Conservation (phyloP, 192 early-diverging fungal species). For the Coemansia sp. region DNA sequence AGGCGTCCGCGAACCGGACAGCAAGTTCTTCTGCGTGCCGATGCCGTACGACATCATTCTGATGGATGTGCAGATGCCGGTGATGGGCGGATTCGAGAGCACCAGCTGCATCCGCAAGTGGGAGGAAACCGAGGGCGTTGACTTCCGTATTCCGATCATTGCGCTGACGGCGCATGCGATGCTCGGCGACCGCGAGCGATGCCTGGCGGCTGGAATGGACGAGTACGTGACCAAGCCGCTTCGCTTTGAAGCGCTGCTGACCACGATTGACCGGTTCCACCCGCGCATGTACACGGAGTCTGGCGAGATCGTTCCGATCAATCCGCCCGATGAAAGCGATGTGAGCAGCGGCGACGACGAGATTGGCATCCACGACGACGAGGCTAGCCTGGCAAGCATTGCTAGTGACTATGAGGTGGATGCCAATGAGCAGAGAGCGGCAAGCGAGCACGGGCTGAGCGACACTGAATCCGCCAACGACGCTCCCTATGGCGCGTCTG, state of each 20-base stretch:
- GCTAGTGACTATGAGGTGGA: neutral
- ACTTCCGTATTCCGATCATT: conserved; percentile 73
- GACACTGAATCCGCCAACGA: conserved; percentile 9
- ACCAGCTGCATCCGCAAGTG: conserved; percentile 74
- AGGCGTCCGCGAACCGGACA: conserved; percentile 59
- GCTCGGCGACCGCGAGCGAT: conserved; percentile 86
- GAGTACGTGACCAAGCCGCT: conserved; percentile 73
- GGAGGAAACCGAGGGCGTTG: conserved; percentile 60
- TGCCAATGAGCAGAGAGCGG: too few species aligned
- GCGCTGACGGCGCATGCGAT: conserved; percentile 89
- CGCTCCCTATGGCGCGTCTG: neutral
- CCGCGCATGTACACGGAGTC: conserved; percentile 50
- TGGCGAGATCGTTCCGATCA: conserved; percentile 46
- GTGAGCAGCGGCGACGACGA: conserved; percentile 4
- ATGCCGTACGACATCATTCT: conserved; percentile 66
- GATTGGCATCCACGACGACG: neutral
- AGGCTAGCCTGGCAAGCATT: neutral
- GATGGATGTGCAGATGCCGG: conserved; percentile 91
- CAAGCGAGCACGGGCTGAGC: too few species aligned
- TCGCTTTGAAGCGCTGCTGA: conserved; percentile 45
- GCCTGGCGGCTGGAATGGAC: conserved; percentile 81
- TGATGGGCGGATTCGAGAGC: conserved; percentile 88
- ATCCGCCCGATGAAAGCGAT: conserved; percentile 21
- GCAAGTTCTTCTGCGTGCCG: conserved; percentile 45
- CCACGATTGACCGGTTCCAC: conserved; percentile 48